Percentiles rank a stretch among this genome's conserved stretches.
phyloP scores from a whole-genome alignment of 2,329 filamentous ascomycete genomes.

The Fusarium euwallaceae region DNA sequence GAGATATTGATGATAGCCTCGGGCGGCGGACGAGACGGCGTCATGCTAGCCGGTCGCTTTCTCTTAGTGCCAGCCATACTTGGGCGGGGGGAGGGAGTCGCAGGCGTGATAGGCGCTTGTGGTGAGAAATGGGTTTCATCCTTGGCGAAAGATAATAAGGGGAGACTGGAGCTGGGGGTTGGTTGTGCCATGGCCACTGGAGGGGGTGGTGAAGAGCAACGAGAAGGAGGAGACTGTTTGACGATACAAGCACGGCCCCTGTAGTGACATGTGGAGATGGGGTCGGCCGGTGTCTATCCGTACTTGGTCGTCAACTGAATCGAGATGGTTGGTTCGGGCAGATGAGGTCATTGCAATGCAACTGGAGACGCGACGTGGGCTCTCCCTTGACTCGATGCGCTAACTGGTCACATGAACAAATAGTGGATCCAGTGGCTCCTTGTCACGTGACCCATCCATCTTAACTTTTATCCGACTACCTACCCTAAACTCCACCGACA shows the following conservation, averaged over 20 bases:
- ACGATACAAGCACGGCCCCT: background rate
- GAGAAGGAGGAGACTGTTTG: background rate
- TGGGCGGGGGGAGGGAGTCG: background rate
- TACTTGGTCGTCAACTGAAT: background rate
- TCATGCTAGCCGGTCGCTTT: background rate
- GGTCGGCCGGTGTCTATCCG: background rate
- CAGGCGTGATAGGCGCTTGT: background rate
- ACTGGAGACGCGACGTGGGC: background rate
- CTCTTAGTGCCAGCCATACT: background rate
- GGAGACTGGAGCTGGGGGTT: background rate
- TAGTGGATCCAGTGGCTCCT: background rate
- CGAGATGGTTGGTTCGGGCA: background rate
- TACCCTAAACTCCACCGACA: background rate
- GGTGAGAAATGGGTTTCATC: background rate
- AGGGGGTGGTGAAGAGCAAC: background rate
- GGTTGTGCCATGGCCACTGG: background rate
- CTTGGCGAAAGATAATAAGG: background rate
- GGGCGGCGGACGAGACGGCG: background rate
- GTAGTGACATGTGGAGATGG: background rate
- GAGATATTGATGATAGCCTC: background rate
- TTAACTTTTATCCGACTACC: background rate
- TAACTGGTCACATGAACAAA: background rate
- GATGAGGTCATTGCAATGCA: background rate
- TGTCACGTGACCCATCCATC: background rate
- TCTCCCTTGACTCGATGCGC: background rate